Evolutionary conservation across 139 green algal species (phyloP).

Genomic region (Nannochloris sp.): DNA sequence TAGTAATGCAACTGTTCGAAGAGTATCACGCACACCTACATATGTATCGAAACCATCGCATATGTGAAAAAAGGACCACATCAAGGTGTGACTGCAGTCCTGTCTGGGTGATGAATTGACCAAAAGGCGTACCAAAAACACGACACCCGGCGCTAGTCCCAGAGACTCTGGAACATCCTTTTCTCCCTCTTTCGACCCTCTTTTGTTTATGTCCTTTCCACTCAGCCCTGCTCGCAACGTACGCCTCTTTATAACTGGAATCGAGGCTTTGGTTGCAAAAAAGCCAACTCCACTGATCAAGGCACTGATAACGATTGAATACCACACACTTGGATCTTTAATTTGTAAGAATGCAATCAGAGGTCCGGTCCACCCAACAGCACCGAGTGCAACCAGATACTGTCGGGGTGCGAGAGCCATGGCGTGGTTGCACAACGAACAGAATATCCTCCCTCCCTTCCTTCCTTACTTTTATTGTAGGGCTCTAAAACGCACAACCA

Average conservation of each 20-base stretch:
- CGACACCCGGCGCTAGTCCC: slow-evolving; percentile 79
- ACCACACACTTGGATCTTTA: slow-evolving; percentile 2
- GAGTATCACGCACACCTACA: slow-evolving; percentile 69
- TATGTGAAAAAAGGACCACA: too few relatives aligned
- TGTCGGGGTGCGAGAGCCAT: neutral
- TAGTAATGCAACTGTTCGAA: slow-evolving; percentile 88
- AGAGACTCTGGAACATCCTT: slow-evolving; percentile 76
- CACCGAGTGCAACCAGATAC: neutral
- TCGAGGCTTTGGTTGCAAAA: slow-evolving; percentile 44
- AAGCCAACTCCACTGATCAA: slow-evolving; percentile 53
- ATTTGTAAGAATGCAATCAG: slow-evolving; percentile 2
- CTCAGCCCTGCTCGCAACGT: slow-evolving; percentile 53
- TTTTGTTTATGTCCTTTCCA: slow-evolving; percentile 88
- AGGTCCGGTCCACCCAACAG: neutral
- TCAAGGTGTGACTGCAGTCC: neutral
- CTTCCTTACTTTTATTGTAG: too few relatives aligned
- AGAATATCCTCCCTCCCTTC: too few relatives aligned
- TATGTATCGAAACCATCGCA: neutral
- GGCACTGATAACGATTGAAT: slow-evolving; percentile 17
- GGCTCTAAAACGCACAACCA: too few relatives aligned
- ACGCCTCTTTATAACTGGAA: slow-evolving; percentile 44
- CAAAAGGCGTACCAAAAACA: slow-evolving; percentile 57
- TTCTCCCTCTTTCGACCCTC: slow-evolving; percentile 56
- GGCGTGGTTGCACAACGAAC: too few relatives aligned
- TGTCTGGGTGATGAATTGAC: neutral